Conservation (phyloP, 768 basidiomycete genomes). For the Pleurotus pulmonarius region DNA sequence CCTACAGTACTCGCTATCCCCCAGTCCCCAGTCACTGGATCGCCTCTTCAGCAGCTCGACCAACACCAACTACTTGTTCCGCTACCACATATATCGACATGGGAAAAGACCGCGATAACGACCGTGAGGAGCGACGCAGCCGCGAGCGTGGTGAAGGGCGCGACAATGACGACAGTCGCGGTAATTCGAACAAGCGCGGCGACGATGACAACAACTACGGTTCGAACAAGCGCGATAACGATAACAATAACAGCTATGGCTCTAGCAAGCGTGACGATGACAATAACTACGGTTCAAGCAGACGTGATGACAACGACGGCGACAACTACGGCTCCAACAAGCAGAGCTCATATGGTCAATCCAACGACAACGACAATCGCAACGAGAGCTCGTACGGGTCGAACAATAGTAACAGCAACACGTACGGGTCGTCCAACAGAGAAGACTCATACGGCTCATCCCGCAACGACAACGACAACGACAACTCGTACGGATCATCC, state of each 20-base stretch:
- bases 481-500: constrained; percentile 9
- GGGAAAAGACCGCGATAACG: not conserved
- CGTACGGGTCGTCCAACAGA: not conserved
- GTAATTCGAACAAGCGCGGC: not conserved
- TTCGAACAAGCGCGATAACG: not conserved
- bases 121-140: not conserved
- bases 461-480: constrained; percentile 6
- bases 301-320: no score
- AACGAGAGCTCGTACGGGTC: not conserved
- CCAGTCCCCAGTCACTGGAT: no score
- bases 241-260: not conserved
- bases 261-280: not conserved
- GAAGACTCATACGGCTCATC: constrained; percentile 1
- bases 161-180: not conserved
- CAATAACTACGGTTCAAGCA: not conserved
- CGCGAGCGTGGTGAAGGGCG: no score
- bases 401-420: not conserved
- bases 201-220: not conserved
- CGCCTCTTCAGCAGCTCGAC: no score
- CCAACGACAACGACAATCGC: not conserved
- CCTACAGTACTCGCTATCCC: no score
- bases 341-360: not conserved
- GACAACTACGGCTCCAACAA: not conserved
- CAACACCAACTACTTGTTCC: no score
- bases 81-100: not conserved